Evolutionary conservation across 1,284 basidiomycete genomes (phyloP).

Genomic region (Cutaneotrichosporon arboriforme): DNA sequence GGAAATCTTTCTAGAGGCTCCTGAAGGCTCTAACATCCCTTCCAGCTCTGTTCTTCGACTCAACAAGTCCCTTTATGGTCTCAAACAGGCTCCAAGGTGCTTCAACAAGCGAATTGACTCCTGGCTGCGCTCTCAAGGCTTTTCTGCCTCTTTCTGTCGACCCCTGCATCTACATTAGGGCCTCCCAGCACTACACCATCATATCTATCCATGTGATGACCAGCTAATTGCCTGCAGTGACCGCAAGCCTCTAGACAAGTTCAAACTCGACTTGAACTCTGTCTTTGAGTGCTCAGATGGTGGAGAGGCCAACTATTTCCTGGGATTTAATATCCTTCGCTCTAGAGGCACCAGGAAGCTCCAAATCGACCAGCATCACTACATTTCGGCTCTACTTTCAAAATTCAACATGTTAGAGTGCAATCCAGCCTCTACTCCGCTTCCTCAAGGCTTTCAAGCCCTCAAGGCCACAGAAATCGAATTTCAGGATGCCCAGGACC

Average conservation of each 20-base stretch:
- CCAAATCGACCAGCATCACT: constrained; percentile 20
- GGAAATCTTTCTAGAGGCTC: neutral
- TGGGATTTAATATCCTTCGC: constrained; percentile 20
- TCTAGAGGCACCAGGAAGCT: constrained; percentile 9
- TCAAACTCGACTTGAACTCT: constrained; percentile 16
- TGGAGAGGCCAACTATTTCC: constrained; percentile 23
- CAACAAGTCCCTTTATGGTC: constrained; percentile 27
- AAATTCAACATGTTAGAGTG: constrained; percentile 20
- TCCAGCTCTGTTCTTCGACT: neutral
- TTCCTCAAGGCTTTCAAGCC: constrained; percentile 12
- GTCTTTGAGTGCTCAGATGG: constrained; percentile 20
- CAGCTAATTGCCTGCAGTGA: constrained; percentile 4
- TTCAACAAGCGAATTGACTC: constrained; percentile 19
- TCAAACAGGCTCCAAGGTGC: constrained; percentile 25
- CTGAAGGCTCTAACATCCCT: neutral
- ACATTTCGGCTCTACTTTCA: constrained; percentile 17
- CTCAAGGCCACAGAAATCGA: constrained; percentile 12
- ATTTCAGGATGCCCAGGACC: constrained; percentile 5
- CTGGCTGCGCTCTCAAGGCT: neutral
- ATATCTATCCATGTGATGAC: constrained; percentile 19
- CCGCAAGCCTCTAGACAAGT: constrained; percentile 10
- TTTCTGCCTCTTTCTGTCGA: neutral
- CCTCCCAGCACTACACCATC: neutral
- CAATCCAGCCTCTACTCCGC: constrained; percentile 5
- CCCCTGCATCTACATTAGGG: neutral